Conservation (phyloP, 768 basidiomycete species). For the Lentinula edodes region DNA sequence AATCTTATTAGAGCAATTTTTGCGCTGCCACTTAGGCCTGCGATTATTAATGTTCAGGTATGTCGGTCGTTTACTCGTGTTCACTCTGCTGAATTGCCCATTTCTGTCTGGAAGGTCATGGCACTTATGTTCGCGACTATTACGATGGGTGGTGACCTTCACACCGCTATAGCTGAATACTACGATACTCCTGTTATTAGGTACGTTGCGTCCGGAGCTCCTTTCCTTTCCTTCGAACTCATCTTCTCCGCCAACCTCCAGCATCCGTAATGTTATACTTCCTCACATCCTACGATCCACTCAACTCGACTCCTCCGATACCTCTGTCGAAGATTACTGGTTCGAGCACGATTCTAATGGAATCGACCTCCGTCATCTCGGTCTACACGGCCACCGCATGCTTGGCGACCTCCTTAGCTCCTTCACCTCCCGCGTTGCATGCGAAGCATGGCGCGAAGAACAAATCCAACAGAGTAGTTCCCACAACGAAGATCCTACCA, state of each 20-base stretch:
- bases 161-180: background rate
- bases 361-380: slow-evolving; percentile 1
- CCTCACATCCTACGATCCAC: background rate
- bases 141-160: slow-evolving; percentile 3
- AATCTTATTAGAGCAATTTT: background rate
- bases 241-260: background rate
- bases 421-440: slow-evolving; percentile 2
- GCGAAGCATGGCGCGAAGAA: slow-evolving; percentile 2
- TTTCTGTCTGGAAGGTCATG: background rate
- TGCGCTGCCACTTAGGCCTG: background rate
- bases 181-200: slow-evolving; percentile 3
- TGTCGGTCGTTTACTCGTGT: background rate
- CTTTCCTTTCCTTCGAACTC: background rate
- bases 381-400: background rate
- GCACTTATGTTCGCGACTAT: background rate
- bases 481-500: background rate
- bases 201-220: background rate
- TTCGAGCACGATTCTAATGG: background rate
- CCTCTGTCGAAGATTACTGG: slow-evolving; percentile 2
- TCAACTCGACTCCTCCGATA: background rate
- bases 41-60: slow-evolving; percentile 2
- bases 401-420: background rate
- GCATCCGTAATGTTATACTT: slow-evolving; percentile 1
- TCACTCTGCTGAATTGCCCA: background rate
- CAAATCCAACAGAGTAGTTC: background rate